Conservation (phyloP, 2,329 filamentous ascomycete species). For the Ascochyta rabiei region DNA sequence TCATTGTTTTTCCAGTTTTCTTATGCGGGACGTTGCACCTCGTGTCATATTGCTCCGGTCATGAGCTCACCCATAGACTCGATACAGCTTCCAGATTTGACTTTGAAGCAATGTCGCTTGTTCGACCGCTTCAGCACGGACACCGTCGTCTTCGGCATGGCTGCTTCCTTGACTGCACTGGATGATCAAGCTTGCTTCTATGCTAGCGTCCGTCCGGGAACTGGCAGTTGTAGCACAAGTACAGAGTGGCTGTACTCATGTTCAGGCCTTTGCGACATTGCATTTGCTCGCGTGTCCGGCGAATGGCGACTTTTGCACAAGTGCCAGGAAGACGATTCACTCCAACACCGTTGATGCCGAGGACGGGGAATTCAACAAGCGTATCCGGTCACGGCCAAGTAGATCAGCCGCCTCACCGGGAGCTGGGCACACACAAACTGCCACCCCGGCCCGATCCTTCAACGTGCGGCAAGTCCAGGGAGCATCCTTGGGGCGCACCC, state of each 20-base stretch:
- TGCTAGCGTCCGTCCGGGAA: conserved; percentile 24
- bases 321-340: background rate
- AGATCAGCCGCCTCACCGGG: conserved; percentile 17
- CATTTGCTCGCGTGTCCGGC: conserved; percentile 6
- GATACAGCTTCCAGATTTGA: conserved; percentile 37
- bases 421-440: conserved; percentile 7
- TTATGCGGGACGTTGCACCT: conserved; percentile 39
- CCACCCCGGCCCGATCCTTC: conserved; percentile 17
- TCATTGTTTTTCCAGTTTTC: conserved; percentile 36
- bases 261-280: conserved; percentile 7
- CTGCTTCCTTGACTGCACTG: conserved; percentile 22
- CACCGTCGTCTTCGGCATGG: conserved; percentile 35
- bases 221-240: conserved; percentile 37
- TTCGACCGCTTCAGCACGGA: conserved; percentile 39
- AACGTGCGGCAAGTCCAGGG: conserved; percentile 16
- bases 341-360: conserved; percentile 1
- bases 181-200: conserved; percentile 32
- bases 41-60: conserved; percentile 40
- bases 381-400: conserved; percentile 9
- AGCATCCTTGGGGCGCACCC: conserved; percentile 8
- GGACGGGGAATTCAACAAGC: conserved; percentile 6
- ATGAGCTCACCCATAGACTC: conserved; percentile 29
- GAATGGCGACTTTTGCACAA: background rate
- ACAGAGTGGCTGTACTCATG: conserved; percentile 9
- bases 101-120: conserved; percentile 37